These are phyloP conservation scores for Casuarina cunninghamiana DNA, from an alignment of 306 rosid genomes.

Conservation along the genomic window DNA sequence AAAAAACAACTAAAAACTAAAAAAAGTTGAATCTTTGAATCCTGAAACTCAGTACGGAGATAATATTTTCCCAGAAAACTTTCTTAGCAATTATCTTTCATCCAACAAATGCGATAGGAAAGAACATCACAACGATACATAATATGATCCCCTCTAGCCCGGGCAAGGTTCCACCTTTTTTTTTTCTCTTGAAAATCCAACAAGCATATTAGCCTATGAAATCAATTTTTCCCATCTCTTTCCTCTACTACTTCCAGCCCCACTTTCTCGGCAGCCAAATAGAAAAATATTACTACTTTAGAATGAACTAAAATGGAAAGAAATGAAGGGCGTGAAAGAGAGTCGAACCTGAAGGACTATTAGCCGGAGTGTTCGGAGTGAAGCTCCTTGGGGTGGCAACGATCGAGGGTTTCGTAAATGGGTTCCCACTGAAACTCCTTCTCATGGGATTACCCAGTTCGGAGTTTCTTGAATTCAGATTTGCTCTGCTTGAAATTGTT, in stretches of 20 bases:
- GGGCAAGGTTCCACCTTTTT: not conserved
- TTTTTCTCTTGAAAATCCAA: not conserved
- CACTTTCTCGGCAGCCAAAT: conserved; percentile 37
- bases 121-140: not conserved
- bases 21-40: not conserved
- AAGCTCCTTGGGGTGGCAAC: conserved; percentile 40
- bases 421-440: conserved; percentile 74
- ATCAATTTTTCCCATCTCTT: not conserved
- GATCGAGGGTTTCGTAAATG: conserved; percentile 62
- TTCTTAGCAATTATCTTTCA: not conserved
- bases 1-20: not conserved
- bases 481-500: conserved; percentile 29
- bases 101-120: not conserved
- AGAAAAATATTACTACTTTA: not conserved
- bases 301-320: not conserved
- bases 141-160: not conserved
- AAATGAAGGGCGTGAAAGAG: not conserved
- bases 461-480: conserved; percentile 59
- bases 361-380: conserved; percentile 61
- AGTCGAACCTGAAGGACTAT: conserved; percentile 64
- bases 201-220: not conserved
- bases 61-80: not conserved
- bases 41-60: not conserved
- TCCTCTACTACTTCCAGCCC: not conserved
- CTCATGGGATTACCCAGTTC: conserved; percentile 56